phyloP scores from a whole-genome alignment of 2,329 filamentous ascomycete genomes.

The Diplodia sapinea region DNA sequence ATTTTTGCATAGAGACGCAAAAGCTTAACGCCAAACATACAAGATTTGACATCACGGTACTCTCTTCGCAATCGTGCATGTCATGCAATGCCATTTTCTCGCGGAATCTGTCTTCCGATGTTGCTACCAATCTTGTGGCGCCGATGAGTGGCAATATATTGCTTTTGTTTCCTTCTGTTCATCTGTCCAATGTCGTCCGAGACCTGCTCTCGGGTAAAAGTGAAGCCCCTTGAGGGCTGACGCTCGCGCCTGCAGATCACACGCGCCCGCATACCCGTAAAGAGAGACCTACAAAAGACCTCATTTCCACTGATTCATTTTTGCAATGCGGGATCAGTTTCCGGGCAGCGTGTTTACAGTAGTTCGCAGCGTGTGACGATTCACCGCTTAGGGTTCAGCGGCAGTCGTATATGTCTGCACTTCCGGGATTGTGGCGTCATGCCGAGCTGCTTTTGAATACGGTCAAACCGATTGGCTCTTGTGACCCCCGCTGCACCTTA shows the following conservation, averaged over 20 bases:
- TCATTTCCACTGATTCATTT: slow-evolving; percentile 3
- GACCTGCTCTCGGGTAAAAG: slow-evolving; percentile 4
- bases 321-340: neutral
- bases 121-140: slow-evolving; percentile 6
- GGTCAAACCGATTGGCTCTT: neutral
- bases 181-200: neutral
- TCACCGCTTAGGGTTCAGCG: neutral
- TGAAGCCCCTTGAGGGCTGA: neutral
- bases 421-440: neutral
- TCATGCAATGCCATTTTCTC: neutral
- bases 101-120: neutral
- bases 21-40: neutral
- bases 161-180: slow-evolving; percentile 1
- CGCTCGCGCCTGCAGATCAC: neutral
- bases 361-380: neutral
- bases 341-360: too few relatives aligned
- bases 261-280: neutral
- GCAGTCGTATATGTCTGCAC: neutral
- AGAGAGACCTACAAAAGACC: slow-evolving; percentile 2
- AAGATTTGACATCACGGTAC: neutral
- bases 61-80: neutral
- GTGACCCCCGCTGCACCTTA: neutral
- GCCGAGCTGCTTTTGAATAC: neutral
- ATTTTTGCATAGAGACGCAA: neutral
- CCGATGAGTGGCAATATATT: slow-evolving; percentile 22